Base-by-base conservation (phyloP, 805 yeast genomes). In the Saccharomycopsis babjevae region DNA sequence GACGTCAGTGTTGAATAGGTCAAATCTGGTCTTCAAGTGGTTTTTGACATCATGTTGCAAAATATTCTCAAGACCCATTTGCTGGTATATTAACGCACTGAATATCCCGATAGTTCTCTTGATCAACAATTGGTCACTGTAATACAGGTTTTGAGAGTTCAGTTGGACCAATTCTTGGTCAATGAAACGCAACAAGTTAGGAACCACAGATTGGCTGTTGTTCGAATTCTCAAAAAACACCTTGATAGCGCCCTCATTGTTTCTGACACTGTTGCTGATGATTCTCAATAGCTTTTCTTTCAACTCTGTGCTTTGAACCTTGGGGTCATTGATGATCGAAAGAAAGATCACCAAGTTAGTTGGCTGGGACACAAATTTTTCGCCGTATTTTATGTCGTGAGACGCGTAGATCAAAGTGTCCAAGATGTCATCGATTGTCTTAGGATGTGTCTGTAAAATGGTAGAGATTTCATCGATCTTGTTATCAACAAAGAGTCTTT, bases 211-310 rank as follows among this genome's bases (percentile, higher is more conserved):
- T n/a, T 59, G 13, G 20, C 38, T 20, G 32, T 54, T 42, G 34
- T 40, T 25, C 46, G 59, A 43, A 43, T 59, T 55, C 22, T 43
- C 36, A 16, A 63, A 42, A 13, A 63, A 46, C 20, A 42, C 57
- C 18, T 50, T 34, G 22, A 61, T 38, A 8, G 65, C 52, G 8
- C 50, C 30, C 11, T 58, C 62, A 46, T 63, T 63, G 32, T 63
- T 63, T 59, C 65, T 54, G 4, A 63, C 50, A 34, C 65, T 63
- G 7, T 62, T 52, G 30, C 62, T 46, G 30, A 63, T 34, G 32
- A 63, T 63, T 54, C 64, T 30, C 18, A 63, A 46, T 18, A 59
- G 36, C 28, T 61, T 63, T 36, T 63, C 65, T 28, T 61, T 63
- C 6, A 46, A 15, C 3, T 56, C 56, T 6, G 39, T 39, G 8